Base-by-base conservation (phyloP, 179 eudicot species). In the Spergularia azorica region DNA sequence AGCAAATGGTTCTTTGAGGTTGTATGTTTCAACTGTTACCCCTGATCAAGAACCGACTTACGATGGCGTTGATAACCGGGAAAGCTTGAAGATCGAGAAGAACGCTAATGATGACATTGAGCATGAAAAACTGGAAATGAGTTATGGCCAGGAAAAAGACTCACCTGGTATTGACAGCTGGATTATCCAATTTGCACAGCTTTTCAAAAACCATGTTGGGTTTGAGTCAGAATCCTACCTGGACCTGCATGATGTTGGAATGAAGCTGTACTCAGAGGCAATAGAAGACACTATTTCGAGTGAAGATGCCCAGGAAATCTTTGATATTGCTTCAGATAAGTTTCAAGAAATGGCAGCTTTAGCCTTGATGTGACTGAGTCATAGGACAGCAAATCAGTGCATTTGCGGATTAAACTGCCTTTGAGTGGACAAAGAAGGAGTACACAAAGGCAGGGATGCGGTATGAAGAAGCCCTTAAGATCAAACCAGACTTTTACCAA, bases 281-380 rank as follows among this genome's bases (percentile, higher is more conserved):
- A 84, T 94, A 84, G 98, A 94, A 76, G 97, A 94, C 76, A 80
- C 92, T 8, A 82, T 92, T 61, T 85, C 98, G 13, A 86, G 86
- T 78, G 96, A 89, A 82, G 95, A 90, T 74, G 95, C 97, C 51
- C 91, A 94, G 80, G 84, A 84, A 61, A 86, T 94, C 59, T 92
- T 94, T 77, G 95, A 89, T 67, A 89, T 90, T 43, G 95, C 98
- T 67, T 84, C 88, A 20, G 90, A 79, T 73, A 88, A 89, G 82
- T 94, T 94, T 75, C 97, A 92, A 83, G 98, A 94, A 76, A 89
- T 94, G 94, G 84, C 92, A 8, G 98, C 97, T 78, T 88, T 94
- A 74, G 95, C 97, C 39, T 80, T 92, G 86, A 86, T 70, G 78
- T 87, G 48, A 50, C 79, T 64, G 18, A 84, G 17, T 72, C 86